phyloP scores from a whole-genome alignment of 495 filamentous ascomycete genomes.

The Achaetomiella virescens region DNA sequence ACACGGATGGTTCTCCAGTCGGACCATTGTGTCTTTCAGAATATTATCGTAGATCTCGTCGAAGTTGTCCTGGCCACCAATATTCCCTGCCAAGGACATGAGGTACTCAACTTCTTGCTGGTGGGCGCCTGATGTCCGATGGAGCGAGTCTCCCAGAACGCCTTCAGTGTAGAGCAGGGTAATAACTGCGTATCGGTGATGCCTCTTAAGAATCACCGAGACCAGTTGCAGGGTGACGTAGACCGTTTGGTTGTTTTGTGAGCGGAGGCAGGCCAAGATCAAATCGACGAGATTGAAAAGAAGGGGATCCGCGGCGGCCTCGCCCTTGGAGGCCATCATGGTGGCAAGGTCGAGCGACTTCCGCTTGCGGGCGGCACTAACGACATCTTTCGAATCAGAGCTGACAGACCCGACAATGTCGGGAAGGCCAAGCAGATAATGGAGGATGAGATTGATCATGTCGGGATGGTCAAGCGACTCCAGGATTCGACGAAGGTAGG shows the following conservation, averaged over 20 bases:
- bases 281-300: conserved; percentile 92
- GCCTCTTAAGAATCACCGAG: conserved; percentile 74
- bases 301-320: conserved; percentile 67
- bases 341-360: conserved; percentile 85
- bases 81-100: conserved; percentile 61
- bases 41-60: conserved; percentile 78
- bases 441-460: conserved; percentile 86
- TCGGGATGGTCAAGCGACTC: conserved; percentile 88
- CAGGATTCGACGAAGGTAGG: conserved; percentile 84
- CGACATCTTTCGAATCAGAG: conserved; percentile 23
- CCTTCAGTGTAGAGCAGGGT: conserved; percentile 63
- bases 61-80: conserved; percentile 64
- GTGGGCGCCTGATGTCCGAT: conserved; percentile 71
- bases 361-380: conserved; percentile 66
- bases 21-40: conserved; percentile 66
- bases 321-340: conserved; percentile 61
- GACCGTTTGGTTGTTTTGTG: conserved; percentile 79
- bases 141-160: conserved; percentile 42
- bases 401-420: conserved; percentile 34
- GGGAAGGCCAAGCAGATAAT: conserved; percentile 79
- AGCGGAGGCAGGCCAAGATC: conserved; percentile 77
- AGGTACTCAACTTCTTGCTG: conserved; percentile 72
- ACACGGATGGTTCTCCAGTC: conserved; percentile 78
- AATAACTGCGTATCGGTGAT: conserved; percentile 77
- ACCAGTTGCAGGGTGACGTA: conserved; percentile 80